A percentile compares a stretch with the other conserved stretches of the same genome.
These are phyloP conservation scores for Neofusicoccum cordaticola DNA, from an alignment of 2,329 filamentous ascomycete genomes.

Conservation along the genomic window DNA sequence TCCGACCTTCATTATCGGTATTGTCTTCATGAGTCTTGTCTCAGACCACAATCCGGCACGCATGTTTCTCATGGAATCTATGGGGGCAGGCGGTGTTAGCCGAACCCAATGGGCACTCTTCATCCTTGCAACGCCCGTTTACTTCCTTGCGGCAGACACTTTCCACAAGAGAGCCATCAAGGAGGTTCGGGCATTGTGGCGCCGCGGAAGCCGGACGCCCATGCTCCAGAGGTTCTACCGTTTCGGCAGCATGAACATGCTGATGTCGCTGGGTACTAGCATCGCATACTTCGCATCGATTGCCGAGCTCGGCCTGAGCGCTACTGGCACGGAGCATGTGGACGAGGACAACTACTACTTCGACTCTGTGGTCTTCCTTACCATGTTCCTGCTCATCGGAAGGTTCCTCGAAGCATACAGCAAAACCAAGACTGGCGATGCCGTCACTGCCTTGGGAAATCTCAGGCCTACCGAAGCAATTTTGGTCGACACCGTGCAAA, in stretches of 20 bases:
- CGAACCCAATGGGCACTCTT: conserved; percentile 77
- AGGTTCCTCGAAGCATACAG: conserved; percentile 84
- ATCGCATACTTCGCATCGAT: conserved; percentile 85
- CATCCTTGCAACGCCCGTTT: conserved; percentile 78
- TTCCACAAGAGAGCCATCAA: conserved; percentile 79
- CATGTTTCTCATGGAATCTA: conserved; percentile 66
- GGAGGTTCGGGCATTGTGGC: conserved; percentile 76
- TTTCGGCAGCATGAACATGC: conserved; percentile 96
- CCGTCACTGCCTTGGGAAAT: conserved; percentile 74
- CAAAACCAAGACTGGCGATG: conserved; percentile 86
- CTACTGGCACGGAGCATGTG: conserved; percentile 37
- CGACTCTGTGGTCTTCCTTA: conserved; percentile 89
- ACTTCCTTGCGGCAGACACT: conserved; percentile 80
- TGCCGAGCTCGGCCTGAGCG: conserved; percentile 66
- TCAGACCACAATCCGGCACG: conserved; percentile 57
- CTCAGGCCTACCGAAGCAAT: conserved; percentile 74
- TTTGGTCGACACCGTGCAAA: conserved; percentile 53
- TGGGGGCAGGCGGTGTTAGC: conserved; percentile 67
- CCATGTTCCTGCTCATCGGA: conserved; percentile 75
- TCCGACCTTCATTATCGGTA: conserved; percentile 81
- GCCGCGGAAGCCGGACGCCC: conserved; percentile 68
- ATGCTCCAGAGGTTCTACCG: conserved; percentile 75
- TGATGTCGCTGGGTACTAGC: conserved; percentile 83
- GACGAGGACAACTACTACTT: conserved; percentile 62
- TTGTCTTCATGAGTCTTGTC: conserved; percentile 86